A percentile compares a stretch with the other conserved stretches of the same genome.
phyloP scores from a whole-genome alignment of 73 alveolate genomes.

The Paramecium caudatum region DNA sequence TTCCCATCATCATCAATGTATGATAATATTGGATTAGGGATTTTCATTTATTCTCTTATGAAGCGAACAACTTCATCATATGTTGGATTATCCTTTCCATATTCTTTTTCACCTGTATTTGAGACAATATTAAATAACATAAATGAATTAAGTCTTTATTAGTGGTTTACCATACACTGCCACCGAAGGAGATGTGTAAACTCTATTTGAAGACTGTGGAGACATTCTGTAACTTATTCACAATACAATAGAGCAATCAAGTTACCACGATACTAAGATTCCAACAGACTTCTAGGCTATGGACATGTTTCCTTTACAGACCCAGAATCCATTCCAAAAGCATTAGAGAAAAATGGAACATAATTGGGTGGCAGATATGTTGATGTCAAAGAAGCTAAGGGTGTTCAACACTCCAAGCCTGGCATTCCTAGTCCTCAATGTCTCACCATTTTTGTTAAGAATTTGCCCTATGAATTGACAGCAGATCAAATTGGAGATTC shows the following conservation, averaged over 20 bases:
- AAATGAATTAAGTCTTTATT: conserved; percentile 79
- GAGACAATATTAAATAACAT: conserved; percentile 6
- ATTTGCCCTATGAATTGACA: conserved; percentile 89
- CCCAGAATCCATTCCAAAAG: conserved; percentile 77
- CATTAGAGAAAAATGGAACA: conserved; percentile 80
- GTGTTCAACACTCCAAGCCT: conserved; percentile 69
- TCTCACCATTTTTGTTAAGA: conserved; percentile 89
- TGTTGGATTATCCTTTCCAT: conserved; percentile 26
- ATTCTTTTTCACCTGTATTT: background rate
- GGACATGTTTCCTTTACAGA: conserved; percentile 85
- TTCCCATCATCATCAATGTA: conserved; percentile 46
- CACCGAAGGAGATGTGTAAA: conserved; percentile 89
- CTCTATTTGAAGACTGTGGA: conserved; percentile 86
- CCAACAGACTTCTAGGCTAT: conserved; percentile 94
- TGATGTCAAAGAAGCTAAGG: conserved; percentile 84
- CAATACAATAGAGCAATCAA: conserved; percentile 63
- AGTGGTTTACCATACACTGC: conserved; percentile 96
- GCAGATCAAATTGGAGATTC: conserved; percentile 96
- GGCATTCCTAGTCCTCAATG: conserved; percentile 90
- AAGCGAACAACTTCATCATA: conserved; percentile 9
- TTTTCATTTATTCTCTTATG: background rate
- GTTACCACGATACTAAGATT: conserved; percentile 94
- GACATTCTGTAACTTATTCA: background rate
- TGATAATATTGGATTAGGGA: background rate
- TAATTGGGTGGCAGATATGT: conserved; percentile 88